Conservation (phyloP, 169 alveolate genomes). For the Plasmodium ovale region DNA sequence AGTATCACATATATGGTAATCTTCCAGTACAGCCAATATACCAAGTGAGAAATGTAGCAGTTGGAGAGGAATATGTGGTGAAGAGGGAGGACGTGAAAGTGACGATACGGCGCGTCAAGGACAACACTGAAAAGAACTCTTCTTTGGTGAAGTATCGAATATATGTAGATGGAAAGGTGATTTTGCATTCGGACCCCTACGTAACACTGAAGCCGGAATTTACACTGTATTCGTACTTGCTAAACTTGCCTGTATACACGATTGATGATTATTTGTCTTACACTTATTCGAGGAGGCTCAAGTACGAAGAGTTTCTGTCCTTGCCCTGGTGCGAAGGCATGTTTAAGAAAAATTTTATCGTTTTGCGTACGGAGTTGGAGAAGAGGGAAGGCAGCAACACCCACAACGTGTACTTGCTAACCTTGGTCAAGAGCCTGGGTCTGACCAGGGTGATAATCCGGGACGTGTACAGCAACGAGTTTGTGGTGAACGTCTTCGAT, state of each 20-base stretch:
- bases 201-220: constrained; percentile 33
- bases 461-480: constrained; percentile 34
- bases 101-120: neutral
- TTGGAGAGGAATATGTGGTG: neutral
- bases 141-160: neutral
- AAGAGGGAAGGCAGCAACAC: neutral
- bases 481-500: neutral
- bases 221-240: constrained; percentile 17
- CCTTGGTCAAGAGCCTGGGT: neutral
- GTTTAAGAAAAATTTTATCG: constrained; percentile 22
- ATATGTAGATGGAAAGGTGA: neutral
- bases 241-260: neutral
- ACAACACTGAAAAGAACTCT: neutral
- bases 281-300: constrained; percentile 19
- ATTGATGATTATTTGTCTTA: constrained; percentile 35
- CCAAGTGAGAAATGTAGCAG: neutral
- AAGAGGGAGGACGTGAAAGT: neutral
- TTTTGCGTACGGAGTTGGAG: neutral
- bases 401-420: constrained; percentile 2
- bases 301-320: constrained; percentile 12
- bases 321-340: constrained; percentile 12
- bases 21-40: constrained; percentile 63
- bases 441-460: constrained; percentile 12
- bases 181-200: constrained; percentile 20
- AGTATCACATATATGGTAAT: constrained; percentile 5